phyloP scores from a whole-genome alignment of 257 asterid genomes.

The Misopates orontium region DNA sequence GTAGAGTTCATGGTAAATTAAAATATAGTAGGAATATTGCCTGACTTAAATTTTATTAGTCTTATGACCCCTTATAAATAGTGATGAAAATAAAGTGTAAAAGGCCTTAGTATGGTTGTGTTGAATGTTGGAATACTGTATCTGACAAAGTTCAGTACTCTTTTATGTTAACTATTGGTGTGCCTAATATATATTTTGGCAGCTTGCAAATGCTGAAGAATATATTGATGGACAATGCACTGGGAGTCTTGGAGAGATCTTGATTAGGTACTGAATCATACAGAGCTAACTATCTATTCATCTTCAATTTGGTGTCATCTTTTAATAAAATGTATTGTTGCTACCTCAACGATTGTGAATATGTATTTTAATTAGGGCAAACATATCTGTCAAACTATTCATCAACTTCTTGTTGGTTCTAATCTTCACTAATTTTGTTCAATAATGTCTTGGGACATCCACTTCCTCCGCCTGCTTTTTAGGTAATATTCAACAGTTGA shows the following conservation, averaged over 20 bases:
- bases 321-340: not conserved
- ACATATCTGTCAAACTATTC: too few species aligned
- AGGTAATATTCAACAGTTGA: too few species aligned
- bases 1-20: too few species aligned
- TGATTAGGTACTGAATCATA: slow-evolving; percentile 48
- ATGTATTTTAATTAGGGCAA: too few species aligned
- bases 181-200: slow-evolving; percentile 26
- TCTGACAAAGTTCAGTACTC: too few species aligned
- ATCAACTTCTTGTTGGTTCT: too few species aligned
- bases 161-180: not conserved
- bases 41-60: not conserved
- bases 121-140: not conserved
- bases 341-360: not conserved
- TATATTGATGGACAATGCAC: slow-evolving; percentile 80
- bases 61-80: not conserved
- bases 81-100: too few species aligned
- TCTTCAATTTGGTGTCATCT: slow-evolving; percentile 1
- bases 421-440: too few species aligned
- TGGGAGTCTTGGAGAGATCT: slow-evolving; percentile 93
- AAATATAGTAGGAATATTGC: not conserved
- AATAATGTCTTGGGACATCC: too few species aligned
- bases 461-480: too few species aligned
- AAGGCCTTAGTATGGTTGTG: not conserved
- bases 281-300: not conserved
- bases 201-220: slow-evolving; percentile 97